Percentiles rank a stretch among this genome's conserved stretches.
Conservation (phyloP, 768 basidiomycete species). For the Naganishia vishniacii region DNA sequence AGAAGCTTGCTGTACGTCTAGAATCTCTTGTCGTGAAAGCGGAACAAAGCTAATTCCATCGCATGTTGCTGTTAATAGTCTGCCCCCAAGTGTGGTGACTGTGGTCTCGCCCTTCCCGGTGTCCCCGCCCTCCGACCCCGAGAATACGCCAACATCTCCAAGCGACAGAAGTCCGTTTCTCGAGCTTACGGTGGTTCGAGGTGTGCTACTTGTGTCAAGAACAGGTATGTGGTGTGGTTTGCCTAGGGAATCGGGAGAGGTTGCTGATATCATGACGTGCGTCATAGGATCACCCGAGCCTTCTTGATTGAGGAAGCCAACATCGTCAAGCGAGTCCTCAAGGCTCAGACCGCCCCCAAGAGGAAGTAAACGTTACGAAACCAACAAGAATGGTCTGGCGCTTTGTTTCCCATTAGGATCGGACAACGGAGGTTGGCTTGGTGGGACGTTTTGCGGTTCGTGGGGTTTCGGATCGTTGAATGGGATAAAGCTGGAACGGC, state of each 20-base stretch:
- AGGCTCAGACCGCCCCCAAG: slow-evolving; percentile 60
- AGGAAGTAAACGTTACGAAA: slow-evolving; percentile 30
- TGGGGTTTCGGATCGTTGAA: not conserved
- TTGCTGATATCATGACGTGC: not conserved
- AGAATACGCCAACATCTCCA: slow-evolving; percentile 90
- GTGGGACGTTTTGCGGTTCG: not conserved
- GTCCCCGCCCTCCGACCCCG: slow-evolving; percentile 95
- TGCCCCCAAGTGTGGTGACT: slow-evolving; percentile 97
- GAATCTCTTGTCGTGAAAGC: not conserved
- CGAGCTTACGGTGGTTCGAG: slow-evolving; percentile 96
- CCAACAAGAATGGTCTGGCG: not conserved
- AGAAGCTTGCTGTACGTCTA: slow-evolving; percentile 72
- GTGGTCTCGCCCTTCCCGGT: slow-evolving; percentile 85
- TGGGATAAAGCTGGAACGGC: not conserved
- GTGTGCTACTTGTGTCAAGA: slow-evolving; percentile 92
- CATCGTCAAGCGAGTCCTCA: slow-evolving; percentile 99
- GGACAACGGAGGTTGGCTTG: slow-evolving; percentile 1
- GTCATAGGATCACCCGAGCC: slow-evolving; percentile 80
- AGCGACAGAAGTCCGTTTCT: slow-evolving; percentile 92
- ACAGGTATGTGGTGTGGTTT: slow-evolving; percentile 64
- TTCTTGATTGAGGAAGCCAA: slow-evolving; percentile 99
- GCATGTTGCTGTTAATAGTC: slow-evolving; percentile 42
- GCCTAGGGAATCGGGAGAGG: not conserved
- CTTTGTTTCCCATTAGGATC: not conserved
- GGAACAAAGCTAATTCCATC: not conserved